Conservation (phyloP, 2,329 filamentous ascomycete species). For the Clonostachys sp. region DNA sequence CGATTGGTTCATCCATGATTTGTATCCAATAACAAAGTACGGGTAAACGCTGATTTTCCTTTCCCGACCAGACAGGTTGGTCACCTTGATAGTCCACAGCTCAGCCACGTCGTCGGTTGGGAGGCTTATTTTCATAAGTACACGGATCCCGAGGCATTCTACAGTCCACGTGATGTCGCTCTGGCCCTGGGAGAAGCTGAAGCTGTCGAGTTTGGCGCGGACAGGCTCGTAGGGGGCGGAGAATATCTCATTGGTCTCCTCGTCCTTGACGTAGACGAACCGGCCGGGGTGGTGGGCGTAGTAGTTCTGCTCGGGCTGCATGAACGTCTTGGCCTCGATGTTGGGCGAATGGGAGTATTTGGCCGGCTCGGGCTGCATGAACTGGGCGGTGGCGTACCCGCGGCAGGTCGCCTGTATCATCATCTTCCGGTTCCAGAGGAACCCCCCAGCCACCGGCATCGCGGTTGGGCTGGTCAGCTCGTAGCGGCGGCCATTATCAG, state of each 20-base stretch:
- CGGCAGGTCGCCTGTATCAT: conserved; percentile 57
- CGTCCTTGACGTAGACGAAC: conserved; percentile 55
- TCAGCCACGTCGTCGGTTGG: conserved; percentile 51
- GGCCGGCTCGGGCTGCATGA: conserved; percentile 57
- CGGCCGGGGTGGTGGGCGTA: conserved; percentile 54
- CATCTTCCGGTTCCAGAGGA: conserved; percentile 57
- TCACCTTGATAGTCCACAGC: conserved; percentile 48
- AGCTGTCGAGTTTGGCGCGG: conserved; percentile 37
- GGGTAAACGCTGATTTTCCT: conserved; percentile 48
- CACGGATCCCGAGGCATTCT: conserved; percentile 42
- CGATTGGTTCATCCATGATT: conserved; percentile 59
- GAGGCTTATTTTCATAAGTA: conserved; percentile 45
- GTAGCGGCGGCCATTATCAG: conserved; percentile 44
- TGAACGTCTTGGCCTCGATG: conserved; percentile 53
- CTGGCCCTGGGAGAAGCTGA: conserved; percentile 49
- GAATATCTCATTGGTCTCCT: conserved; percentile 43
- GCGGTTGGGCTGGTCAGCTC: conserved; percentile 50
- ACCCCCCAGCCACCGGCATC: conserved; percentile 49
- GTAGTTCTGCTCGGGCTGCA: conserved; percentile 57
- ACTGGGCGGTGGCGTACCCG: conserved; percentile 53
- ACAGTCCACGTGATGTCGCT: conserved; percentile 49
- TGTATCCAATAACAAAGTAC: conserved; percentile 55
- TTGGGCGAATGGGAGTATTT: conserved; percentile 57
- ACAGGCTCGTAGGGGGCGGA: conserved; percentile 53
- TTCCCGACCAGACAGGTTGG: conserved; percentile 37